Conservation (phyloP, 2,329 filamentous ascomycete species). For the Claviceps sp. region DNA sequence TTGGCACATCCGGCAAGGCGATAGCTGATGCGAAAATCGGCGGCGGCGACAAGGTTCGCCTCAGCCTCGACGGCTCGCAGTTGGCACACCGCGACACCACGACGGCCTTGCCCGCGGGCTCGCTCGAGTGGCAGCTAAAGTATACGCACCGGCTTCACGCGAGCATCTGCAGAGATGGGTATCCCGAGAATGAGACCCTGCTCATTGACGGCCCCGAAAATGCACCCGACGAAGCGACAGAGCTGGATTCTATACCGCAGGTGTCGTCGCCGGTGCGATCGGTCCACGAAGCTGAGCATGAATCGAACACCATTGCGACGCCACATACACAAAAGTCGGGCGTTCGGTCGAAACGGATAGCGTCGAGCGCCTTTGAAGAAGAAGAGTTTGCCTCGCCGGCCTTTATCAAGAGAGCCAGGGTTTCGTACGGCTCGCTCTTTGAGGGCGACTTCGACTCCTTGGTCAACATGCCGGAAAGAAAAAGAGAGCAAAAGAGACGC, state of each 20-base stretch:
- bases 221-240: slow-evolving; percentile 7
- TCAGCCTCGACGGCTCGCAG: slow-evolving; percentile 55
- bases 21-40: slow-evolving; percentile 55
- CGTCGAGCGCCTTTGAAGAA: slow-evolving; percentile 23
- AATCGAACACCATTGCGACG: slow-evolving; percentile 2
- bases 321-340: slow-evolving; percentile 2
- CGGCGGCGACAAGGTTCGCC: slow-evolving; percentile 62
- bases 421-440: slow-evolving; percentile 56
- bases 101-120: slow-evolving; percentile 34
- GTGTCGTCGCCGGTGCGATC: background rate
- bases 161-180: slow-evolving; percentile 28
- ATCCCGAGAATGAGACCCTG: slow-evolving; percentile 34
- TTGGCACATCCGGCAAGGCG: slow-evolving; percentile 54
- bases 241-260: background rate
- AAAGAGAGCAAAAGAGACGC: slow-evolving; percentile 36
- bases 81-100: slow-evolving; percentile 45
- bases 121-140: slow-evolving; percentile 45
- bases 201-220: slow-evolving; percentile 30
- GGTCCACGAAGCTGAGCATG: background rate
- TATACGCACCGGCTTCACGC: slow-evolving; percentile 38
- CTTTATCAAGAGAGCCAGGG: slow-evolving; percentile 58
- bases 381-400: slow-evolving; percentile 63
- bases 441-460: slow-evolving; percentile 55
- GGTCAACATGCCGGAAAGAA: slow-evolving; percentile 40
- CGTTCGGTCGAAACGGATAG: slow-evolving; percentile 20